Evolutionary conservation across 2,329 filamentous ascomycete genomes (phyloP).

Genomic region (Lasiodiplodia sp.): DNA sequence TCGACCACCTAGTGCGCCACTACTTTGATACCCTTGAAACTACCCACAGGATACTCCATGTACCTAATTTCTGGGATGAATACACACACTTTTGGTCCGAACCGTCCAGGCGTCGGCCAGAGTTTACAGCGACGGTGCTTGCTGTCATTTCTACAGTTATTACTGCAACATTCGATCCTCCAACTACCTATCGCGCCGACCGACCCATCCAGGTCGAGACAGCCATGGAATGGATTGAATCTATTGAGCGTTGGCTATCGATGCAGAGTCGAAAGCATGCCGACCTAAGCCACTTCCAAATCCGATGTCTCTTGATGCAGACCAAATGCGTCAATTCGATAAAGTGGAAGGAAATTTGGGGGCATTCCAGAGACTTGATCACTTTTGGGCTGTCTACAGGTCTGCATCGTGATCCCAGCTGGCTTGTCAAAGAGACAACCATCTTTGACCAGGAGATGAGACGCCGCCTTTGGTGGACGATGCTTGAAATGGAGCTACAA

Average conservation of each 20-base stretch:
- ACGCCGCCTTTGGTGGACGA: slow-evolving; percentile 64
- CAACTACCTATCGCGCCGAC: slow-evolving; percentile 51
- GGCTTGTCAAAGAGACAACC: slow-evolving; percentile 33
- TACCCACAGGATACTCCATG: slow-evolving; percentile 34
- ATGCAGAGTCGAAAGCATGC: slow-evolving; percentile 61
- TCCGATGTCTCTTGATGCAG: slow-evolving; percentile 59
- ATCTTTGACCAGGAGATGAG: slow-evolving; percentile 61
- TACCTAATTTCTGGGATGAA: slow-evolving; percentile 38
- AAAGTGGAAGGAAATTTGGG: slow-evolving; percentile 63
- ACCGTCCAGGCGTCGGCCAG: slow-evolving; percentile 31
- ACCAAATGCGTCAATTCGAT: slow-evolving; percentile 60
- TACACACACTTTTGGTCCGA: slow-evolving; percentile 32
- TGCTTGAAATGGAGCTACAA: slow-evolving; percentile 64
- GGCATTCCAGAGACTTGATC: slow-evolving; percentile 58
- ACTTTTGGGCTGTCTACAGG: slow-evolving; percentile 62
- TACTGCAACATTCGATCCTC: slow-evolving; percentile 34
- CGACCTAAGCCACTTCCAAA: slow-evolving; percentile 57
- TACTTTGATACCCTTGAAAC: slow-evolving; percentile 28
- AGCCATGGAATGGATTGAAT: slow-evolving; percentile 47
- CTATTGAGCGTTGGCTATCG: slow-evolving; percentile 52
- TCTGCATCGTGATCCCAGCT: slow-evolving; percentile 58
- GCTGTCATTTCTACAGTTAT: slow-evolving; percentile 49
- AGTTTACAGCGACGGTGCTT: slow-evolving; percentile 51
- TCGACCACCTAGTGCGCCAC: slow-evolving; percentile 24
- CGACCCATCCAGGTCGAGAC: slow-evolving; percentile 51